Evolutionary conservation across 169 alveolate genomes (phyloP).

Genomic region (Plasmodium coatneyi): DNA sequence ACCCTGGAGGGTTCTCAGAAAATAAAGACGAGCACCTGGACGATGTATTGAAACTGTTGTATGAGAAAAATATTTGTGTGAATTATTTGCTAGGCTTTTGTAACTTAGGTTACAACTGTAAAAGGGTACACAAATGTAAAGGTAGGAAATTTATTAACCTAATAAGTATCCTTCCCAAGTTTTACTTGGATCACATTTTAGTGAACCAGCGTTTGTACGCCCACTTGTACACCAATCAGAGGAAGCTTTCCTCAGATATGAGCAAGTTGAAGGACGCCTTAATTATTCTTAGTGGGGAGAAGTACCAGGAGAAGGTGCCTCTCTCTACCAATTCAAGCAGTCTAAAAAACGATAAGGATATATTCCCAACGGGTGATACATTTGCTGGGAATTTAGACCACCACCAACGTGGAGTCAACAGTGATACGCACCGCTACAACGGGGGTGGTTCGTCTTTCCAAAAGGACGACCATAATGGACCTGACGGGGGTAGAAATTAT

Average conservation of each 20-base stretch:
- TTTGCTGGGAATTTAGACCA: background rate
- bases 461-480: background rate
- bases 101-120: constrained; percentile 84
- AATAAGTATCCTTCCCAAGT: constrained; percentile 44
- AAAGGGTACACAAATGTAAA: constrained; percentile 76
- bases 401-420: background rate
- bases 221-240: constrained; percentile 25
- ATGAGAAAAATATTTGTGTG: constrained; percentile 78
- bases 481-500: background rate
- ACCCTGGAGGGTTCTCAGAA: background rate
- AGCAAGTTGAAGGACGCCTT: constrained; percentile 62
- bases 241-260: constrained; percentile 24
- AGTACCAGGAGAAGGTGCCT: background rate
- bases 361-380: background rate
- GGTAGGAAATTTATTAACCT: constrained; percentile 42
- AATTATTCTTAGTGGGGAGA: constrained; percentile 59
- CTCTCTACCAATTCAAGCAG: background rate
- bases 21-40: constrained; percentile 49
- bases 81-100: constrained; percentile 87
- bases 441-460: background rate
- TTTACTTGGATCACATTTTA: constrained; percentile 41
- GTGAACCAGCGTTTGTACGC: constrained; percentile 37
- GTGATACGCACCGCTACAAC: background rate
- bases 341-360: background rate
- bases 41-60: constrained; percentile 58